These are phyloP conservation scores for Neophaeococcomyces aloes DNA, from an alignment of 2,329 filamentous ascomycete genomes.

Conservation along the genomic window DNA sequence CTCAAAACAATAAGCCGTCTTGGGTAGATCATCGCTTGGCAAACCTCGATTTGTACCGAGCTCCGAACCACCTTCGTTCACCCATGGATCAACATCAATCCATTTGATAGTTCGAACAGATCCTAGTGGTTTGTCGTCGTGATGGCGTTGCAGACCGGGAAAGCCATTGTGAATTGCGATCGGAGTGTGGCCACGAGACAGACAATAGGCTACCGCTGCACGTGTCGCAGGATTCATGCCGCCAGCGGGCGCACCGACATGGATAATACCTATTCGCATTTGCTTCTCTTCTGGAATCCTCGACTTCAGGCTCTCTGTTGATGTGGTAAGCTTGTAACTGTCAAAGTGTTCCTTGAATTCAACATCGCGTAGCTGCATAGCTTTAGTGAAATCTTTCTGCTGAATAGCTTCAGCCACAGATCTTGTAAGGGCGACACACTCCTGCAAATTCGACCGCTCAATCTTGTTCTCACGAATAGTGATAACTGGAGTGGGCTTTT, in stretches of 20 bases:
- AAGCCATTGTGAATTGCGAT: slow-evolving; percentile 95
- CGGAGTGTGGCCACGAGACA: slow-evolving; percentile 83
- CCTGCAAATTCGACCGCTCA: slow-evolving; percentile 73
- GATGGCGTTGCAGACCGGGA: slow-evolving; percentile 82
- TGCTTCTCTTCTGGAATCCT: slow-evolving; percentile 63
- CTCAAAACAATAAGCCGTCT: slow-evolving; percentile 71
- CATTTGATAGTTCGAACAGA: slow-evolving; percentile 79
- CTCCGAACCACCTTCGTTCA: slow-evolving; percentile 91
- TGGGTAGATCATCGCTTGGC: slow-evolving; percentile 75
- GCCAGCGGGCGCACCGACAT: slow-evolving; percentile 90
- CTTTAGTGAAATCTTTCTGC: slow-evolving; percentile 71
- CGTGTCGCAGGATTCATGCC: slow-evolving; percentile 97
- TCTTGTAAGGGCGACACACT: slow-evolving; percentile 79
- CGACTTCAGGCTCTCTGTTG: slow-evolving; percentile 60
- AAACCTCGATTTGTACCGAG: slow-evolving; percentile 96
- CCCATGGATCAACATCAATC: slow-evolving; percentile 92
- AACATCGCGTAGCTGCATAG: slow-evolving; percentile 79
- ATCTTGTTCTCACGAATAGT: slow-evolving; percentile 98
- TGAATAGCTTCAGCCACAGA: slow-evolving; percentile 72
- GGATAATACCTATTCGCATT: slow-evolving; percentile 91
- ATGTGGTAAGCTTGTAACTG: slow-evolving; percentile 84
- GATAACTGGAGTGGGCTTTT: slow-evolving; percentile 87
- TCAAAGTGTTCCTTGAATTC: slow-evolving; percentile 90
- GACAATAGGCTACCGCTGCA: slow-evolving; percentile 83
- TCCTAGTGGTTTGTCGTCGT: slow-evolving; percentile 68